Percentiles rank a stretch among this genome's conserved stretches.
Conservation (phyloP, 495 filamentous ascomycete species). For the Tuber magnatum region DNA sequence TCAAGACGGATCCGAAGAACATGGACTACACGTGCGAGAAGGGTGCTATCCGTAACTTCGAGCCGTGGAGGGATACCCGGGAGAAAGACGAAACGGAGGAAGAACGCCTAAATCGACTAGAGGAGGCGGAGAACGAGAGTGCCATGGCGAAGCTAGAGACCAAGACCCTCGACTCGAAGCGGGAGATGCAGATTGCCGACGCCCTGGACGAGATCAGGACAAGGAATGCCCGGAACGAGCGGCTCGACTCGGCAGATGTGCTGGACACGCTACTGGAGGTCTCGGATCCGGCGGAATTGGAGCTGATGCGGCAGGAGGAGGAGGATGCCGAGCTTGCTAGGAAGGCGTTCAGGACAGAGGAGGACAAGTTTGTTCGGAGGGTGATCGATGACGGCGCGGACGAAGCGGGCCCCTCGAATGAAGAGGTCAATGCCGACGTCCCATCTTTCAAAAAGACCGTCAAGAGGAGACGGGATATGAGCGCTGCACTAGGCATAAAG, state of each 20-base stretch:
- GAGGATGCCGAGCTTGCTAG: slow-evolving; percentile 83
- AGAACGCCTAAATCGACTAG: slow-evolving; percentile 74
- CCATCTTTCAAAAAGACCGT: slow-evolving; percentile 68
- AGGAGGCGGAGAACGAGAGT: slow-evolving; percentile 62
- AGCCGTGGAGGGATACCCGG: slow-evolving; percentile 69
- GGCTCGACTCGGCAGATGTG: slow-evolving; percentile 57
- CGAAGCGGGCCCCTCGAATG: slow-evolving; percentile 29
- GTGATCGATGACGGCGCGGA: slow-evolving; percentile 40
- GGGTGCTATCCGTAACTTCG: slow-evolving; percentile 87
- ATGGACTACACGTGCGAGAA: slow-evolving; percentile 84
- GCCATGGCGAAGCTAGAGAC: slow-evolving; percentile 73
- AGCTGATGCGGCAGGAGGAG: slow-evolving; percentile 57
- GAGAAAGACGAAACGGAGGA: slow-evolving; percentile 72
- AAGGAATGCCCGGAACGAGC: slow-evolving; percentile 77
- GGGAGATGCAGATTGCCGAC: slow-evolving; percentile 95
- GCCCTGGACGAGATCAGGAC: slow-evolving; percentile 90
- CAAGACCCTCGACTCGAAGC: slow-evolving; percentile 85
- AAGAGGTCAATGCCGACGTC: slow-evolving; percentile 41
- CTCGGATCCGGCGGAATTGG: slow-evolving; percentile 50
- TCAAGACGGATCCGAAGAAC: slow-evolving; percentile 89
- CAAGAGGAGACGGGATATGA: slow-evolving; percentile 75
- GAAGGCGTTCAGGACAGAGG: slow-evolving; percentile 62
- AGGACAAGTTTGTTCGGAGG: slow-evolving; percentile 45
- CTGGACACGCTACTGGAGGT: slow-evolving; percentile 48
- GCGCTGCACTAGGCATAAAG: slow-evolving; percentile 75